Evolutionary conservation across 345 rosid genomes (phyloP).

Genomic region (Nasturtium officinale): DNA sequence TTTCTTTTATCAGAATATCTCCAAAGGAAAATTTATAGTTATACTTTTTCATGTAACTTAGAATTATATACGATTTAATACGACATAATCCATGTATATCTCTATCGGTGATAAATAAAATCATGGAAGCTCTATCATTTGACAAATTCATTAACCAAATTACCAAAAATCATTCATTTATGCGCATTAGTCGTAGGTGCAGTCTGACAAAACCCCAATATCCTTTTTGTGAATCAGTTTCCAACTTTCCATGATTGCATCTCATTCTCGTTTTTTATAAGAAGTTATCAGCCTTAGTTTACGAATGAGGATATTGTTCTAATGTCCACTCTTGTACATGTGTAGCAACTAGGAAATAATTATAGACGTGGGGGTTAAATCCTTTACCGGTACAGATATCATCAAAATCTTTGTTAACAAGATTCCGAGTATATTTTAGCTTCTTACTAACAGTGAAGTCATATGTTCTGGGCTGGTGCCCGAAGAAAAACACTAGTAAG

Average conservation of each 20-base stretch:
- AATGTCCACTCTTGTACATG: not conserved
- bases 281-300: not conserved
- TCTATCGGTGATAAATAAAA: not conserved
- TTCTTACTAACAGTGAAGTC: not conserved
- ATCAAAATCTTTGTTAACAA: not conserved
- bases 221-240: not conserved
- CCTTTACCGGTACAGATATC: not conserved
- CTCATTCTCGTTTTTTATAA: not conserved
- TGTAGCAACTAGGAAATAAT: not conserved
- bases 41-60: not conserved
- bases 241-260: not conserved
- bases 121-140: conserved; percentile 15
- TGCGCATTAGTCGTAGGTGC: not conserved
- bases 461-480: not conserved
- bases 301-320: not conserved
- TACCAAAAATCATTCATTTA: not conserved
- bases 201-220: not conserved
- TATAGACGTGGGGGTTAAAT: not conserved
- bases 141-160: conserved; percentile 1
- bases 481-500: not conserved
- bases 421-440: not conserved
- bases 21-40: not conserved
- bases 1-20: not conserved
- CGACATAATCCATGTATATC: conserved; percentile 6
- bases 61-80: not conserved